Conservation (phyloP, 2,329 filamentous ascomycete species). For the Fusarium globosum region DNA sequence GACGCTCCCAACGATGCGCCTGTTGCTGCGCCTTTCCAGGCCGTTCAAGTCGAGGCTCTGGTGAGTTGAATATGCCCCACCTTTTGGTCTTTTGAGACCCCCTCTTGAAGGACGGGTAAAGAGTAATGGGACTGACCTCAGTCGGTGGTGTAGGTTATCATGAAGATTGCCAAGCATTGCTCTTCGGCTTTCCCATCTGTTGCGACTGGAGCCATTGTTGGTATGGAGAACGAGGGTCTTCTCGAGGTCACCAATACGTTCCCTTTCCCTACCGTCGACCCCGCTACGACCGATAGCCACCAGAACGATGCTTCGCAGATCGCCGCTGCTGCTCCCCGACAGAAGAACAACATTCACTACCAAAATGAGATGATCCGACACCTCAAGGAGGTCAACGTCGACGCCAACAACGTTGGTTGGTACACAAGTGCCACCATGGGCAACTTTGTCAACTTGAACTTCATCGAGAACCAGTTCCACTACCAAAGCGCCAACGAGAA, state of each 20-base stretch:
- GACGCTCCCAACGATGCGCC: slow-evolving; percentile 67
- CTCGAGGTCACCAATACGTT: slow-evolving; percentile 96
- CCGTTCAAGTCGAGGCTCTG: slow-evolving; percentile 94
- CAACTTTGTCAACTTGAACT: slow-evolving; percentile 94
- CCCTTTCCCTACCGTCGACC: slow-evolving; percentile 87
- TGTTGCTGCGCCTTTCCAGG: slow-evolving; percentile 72
- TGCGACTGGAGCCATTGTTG: slow-evolving; percentile 90
- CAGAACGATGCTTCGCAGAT: slow-evolving; percentile 79
- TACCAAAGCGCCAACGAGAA: slow-evolving; percentile 96
- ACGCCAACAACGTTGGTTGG: slow-evolving; percentile 98
- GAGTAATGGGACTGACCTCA: slow-evolving; percentile 32
- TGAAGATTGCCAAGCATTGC: slow-evolving; percentile 98
- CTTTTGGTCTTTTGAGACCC: slow-evolving; percentile 38
- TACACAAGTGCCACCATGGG: slow-evolving; percentile 99
- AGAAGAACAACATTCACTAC: slow-evolving; percentile 89
- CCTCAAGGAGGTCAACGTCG: slow-evolving; percentile 95
- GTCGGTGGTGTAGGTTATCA: slow-evolving; percentile 74
- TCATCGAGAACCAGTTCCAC: slow-evolving; percentile 97
- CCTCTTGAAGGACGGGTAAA: slow-evolving; percentile 38
- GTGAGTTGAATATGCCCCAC: slow-evolving; percentile 66
- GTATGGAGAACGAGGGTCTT: slow-evolving; percentile 85
- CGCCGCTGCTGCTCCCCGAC: slow-evolving; percentile 88
- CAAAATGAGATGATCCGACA: slow-evolving; percentile 98
- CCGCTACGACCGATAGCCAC: slow-evolving; percentile 75
- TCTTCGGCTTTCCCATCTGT: slow-evolving; percentile 87